These are phyloP conservation scores for Dictyostelium discoideum DNA, from an alignment of 78 protist genomes.

Conservation along the genomic window dicty_2.7 NC_007090.3:1375501-1376000, in stretches of 20 bases:
- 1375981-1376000: neutral
- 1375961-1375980: slow-evolving; percentile 18
- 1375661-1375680: neutral
- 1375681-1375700: neutral
- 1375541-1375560: neutral
- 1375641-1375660: neutral
- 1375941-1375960: neutral
- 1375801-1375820: neutral
- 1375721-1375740: slow-evolving; percentile 49
- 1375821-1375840: slow-evolving; percentile 33
- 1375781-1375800: slow-evolving; percentile 8
- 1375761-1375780: neutral
- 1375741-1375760: slow-evolving; percentile 34
- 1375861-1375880: neutral
- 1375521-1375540: neutral
- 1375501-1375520: neutral
- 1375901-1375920: neutral
- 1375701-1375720: neutral
- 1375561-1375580: neutral
- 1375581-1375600: neutral
- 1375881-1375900: neutral
- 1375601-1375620: neutral
- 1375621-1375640: neutral
- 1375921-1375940: slow-evolving; percentile 31
- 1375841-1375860: no score